Conservation (phyloP, 257 asterid genomes). For the Salvia rosmarinus region DNA sequence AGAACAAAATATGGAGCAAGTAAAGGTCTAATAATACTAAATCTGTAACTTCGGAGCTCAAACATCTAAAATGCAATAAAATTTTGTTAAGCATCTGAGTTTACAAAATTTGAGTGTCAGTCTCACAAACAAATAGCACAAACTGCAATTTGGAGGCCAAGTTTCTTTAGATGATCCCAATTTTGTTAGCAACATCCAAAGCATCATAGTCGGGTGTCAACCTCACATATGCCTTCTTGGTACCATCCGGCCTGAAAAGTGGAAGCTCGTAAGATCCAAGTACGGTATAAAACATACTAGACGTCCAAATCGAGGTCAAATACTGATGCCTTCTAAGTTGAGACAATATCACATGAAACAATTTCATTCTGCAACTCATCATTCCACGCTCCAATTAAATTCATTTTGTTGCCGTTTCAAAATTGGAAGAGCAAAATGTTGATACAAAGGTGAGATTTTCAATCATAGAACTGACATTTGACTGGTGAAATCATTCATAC, state of each 20-base stretch:
- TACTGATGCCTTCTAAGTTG: too few species aligned
- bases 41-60: neutral
- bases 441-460: too few species aligned
- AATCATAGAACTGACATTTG: too few species aligned
- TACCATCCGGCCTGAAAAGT: constrained; percentile 56
- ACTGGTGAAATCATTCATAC: too few species aligned
- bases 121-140: neutral
- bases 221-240: constrained; percentile 63
- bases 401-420: too few species aligned
- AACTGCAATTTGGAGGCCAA: neutral
- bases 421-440: too few species aligned
- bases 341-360: too few species aligned
- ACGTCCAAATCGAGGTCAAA: too few species aligned
- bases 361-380: too few species aligned
- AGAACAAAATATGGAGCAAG: neutral
- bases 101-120: constrained; percentile 27
- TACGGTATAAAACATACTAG: too few species aligned
- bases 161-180: constrained; percentile 45
- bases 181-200: constrained; percentile 58
- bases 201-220: constrained; percentile 61
- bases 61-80: constrained; percentile 26
- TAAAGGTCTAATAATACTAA: neutral
- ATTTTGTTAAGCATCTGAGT: constrained; percentile 17
- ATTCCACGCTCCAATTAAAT: too few species aligned
- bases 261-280: neutral